A percentile compares a stretch with the other conserved stretches of the same genome.
These are phyloP conservation scores for Rhizodiscina lignyota DNA, from an alignment of 495 filamentous ascomycete species.

Conservation along the genomic window DNA sequence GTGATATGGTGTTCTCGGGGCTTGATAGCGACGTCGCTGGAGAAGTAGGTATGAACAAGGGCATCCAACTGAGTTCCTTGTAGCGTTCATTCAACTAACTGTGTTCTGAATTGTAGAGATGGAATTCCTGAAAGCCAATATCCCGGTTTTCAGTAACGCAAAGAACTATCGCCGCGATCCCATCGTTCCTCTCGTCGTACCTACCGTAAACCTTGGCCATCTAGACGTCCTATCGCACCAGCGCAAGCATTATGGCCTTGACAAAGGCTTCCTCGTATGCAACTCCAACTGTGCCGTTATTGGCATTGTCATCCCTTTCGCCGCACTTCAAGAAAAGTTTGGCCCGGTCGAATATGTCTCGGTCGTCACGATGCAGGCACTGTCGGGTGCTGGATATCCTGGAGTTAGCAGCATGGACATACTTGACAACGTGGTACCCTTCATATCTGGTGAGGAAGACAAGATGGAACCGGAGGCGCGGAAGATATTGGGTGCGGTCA, in stretches of 20 bases:
- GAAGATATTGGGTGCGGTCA: constrained; percentile 26
- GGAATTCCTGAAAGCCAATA: constrained; percentile 24
- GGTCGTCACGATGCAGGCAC: constrained; percentile 28
- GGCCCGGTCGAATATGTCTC: constrained; percentile 23
- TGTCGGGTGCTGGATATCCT: constrained; percentile 27
- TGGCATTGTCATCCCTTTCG: constrained; percentile 27
- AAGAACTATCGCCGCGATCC: constrained; percentile 28
- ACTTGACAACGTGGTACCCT: constrained; percentile 28
- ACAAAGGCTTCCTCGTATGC: constrained; percentile 27
- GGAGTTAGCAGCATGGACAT: constrained; percentile 30
- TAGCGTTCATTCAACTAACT: background rate
- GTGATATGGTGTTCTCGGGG: constrained; percentile 26
- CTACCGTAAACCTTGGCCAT: constrained; percentile 25
- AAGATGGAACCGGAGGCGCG: constrained; percentile 25
- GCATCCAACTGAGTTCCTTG: background rate
- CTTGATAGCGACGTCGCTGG: constrained; percentile 28
- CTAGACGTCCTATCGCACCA: constrained; percentile 23
- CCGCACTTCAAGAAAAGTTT: constrained; percentile 23
- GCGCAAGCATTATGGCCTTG: constrained; percentile 16
- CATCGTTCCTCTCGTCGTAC: constrained; percentile 26
- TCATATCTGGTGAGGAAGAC: constrained; percentile 27
- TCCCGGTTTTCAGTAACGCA: constrained; percentile 27
- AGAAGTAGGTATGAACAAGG: constrained; percentile 19
- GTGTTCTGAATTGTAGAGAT: constrained; percentile 17
- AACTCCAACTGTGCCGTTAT: constrained; percentile 31